Evolutionary conservation across 352 stramenopile species (phyloP).

Genomic region (Phytophthora macrochlamydospora): DNA sequence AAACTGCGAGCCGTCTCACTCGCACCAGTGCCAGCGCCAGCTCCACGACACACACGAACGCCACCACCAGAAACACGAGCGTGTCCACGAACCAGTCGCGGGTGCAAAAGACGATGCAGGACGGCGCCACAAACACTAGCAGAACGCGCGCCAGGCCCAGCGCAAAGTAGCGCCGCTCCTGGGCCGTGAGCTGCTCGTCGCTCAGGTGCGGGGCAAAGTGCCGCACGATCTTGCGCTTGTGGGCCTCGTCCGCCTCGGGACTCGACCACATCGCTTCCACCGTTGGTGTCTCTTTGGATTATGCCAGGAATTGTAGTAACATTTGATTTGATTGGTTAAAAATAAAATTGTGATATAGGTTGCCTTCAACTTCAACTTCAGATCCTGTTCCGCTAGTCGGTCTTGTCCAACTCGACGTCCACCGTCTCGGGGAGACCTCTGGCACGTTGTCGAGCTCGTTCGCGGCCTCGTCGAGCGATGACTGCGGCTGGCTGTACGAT

Average conservation of each 20-base stretch:
- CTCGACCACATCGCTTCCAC: conserved; percentile 31
- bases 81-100: conserved; percentile 65
- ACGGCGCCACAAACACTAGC: conserved; percentile 61
- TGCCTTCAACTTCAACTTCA: conserved; percentile 23
- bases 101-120: conserved; percentile 50
- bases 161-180: conserved; percentile 65
- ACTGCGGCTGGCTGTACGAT: conserved; percentile 45
- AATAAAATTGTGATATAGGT: conserved; percentile 26
- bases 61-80: conserved; percentile 65
- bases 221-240: conserved; percentile 76
- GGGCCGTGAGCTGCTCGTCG: conserved; percentile 48
- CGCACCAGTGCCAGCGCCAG: conserved; percentile 53
- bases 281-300: conserved; percentile 17
- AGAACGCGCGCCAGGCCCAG: conserved; percentile 55
- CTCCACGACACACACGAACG: conserved; percentile 53
- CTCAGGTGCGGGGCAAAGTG: conserved; percentile 72
- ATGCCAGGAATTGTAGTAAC: neutral
- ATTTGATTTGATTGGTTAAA: conserved; percentile 32
- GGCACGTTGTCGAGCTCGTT: conserved; percentile 17
- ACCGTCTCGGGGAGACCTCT: conserved; percentile 34
- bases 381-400: conserved; percentile 13
- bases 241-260: conserved; percentile 44
- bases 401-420: conserved; percentile 34
- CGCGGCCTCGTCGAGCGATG: conserved; percentile 22
- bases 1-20: too few relatives aligned